Evolutionary conservation across 83 land plant genomes (phyloP), one percentile per base, ranked within the genome.

Genomic region (Picea abies): DNA sequence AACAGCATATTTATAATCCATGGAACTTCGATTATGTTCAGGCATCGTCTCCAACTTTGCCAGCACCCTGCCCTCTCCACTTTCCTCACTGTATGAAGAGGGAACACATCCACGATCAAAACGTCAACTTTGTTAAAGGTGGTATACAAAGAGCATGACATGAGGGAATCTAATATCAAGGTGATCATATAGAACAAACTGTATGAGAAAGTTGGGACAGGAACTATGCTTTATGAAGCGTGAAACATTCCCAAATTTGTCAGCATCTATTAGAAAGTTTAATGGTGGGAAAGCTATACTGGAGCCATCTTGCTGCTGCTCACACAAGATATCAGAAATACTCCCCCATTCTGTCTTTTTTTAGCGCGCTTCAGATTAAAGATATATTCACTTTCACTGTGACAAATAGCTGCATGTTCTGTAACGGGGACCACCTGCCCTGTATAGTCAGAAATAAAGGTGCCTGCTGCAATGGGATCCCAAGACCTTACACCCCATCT

Each of bases 211-310:
- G 90, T 97, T 96, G 0, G 98, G 98, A 63, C 80, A 76, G 39
- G 89, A 70, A 83, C 97, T 94, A 67, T 93, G 97, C 82, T 95
- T 96, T 90, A 97, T 96, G 76, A 97, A 97, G 1, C 99, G 93
- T 60, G 98, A 87, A 5, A 97, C 90, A 84, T 94, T 96, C 12
- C 99, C 99, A 76, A 37, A 66, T 39, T 83, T 83, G 71, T 89
- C 89, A 19, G 97, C 97, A 86, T 97, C 97, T 69, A 97, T 84
- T 1, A 89, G 82, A 82, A 85, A 94, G 37, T 83, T 85, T 60
- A 87, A 35, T 12, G 89, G 84, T 14, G 90, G 87, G 39, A 84
- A 66, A 19, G 80, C 62, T 41, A 85, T 86, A 84, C 49, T 78
- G 25, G 49, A 79, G 16, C 25, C 29, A 22, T 17, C 62, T 23